A percentile compares a stretch with the other conserved stretches of the same genome.
Conservation (phyloP, 331 rosid genomes). For the Saraca asoca region DNA sequence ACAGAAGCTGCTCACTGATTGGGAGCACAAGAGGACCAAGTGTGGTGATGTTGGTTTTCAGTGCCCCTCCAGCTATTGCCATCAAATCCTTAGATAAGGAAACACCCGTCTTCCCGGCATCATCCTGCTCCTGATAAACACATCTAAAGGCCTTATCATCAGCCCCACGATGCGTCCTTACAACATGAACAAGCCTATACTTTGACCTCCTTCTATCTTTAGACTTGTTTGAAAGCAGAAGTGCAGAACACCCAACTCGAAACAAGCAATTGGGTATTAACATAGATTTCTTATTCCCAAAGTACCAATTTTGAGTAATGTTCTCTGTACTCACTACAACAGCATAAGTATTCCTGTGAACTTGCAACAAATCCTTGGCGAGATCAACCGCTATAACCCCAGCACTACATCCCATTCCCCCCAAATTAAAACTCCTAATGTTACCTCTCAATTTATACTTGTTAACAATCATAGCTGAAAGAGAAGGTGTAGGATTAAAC, state of each 20-base stretch:
- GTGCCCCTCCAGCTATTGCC: slow-evolving; percentile 67
- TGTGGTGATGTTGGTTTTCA: slow-evolving; percentile 59
- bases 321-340: slow-evolving; percentile 71
- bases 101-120: slow-evolving; percentile 61
- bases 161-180: slow-evolving; percentile 60
- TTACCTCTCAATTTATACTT: slow-evolving; percentile 62
- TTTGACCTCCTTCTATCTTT: slow-evolving; percentile 51
- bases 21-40: slow-evolving; percentile 72
- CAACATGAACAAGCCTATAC: slow-evolving; percentile 58
- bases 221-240: slow-evolving; percentile 52
- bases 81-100: slow-evolving; percentile 65
- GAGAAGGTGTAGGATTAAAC: slow-evolving; percentile 69
- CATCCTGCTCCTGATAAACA: slow-evolving; percentile 68
- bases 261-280: slow-evolving; percentile 69
- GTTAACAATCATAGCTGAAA: slow-evolving; percentile 66
- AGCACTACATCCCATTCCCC: slow-evolving; percentile 75
- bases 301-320: slow-evolving; percentile 70
- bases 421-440: slow-evolving; percentile 56
- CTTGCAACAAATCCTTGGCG: slow-evolving; percentile 59
- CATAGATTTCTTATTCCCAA: slow-evolving; percentile 68
- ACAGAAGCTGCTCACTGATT: slow-evolving; percentile 69
- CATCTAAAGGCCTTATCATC: slow-evolving; percentile 67
- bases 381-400: slow-evolving; percentile 73
- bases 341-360: slow-evolving; percentile 67
- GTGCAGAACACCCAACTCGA: slow-evolving; percentile 54